Conservation (phyloP, 108 stramenopile species). For the Nitzschia putrida region DNA sequence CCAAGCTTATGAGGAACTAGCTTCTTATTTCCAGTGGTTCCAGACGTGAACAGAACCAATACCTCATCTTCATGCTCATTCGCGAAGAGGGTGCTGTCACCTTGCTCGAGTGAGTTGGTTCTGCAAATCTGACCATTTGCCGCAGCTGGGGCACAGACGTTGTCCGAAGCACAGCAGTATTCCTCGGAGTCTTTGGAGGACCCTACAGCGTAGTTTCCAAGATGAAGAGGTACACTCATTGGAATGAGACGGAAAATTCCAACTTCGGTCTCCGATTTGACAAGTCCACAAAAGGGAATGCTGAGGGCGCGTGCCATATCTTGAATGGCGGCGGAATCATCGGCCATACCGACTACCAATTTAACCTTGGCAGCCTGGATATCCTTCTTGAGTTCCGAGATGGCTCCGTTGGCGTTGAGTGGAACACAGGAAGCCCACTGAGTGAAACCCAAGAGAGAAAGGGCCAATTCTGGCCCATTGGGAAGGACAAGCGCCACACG, state of each 20-base stretch:
- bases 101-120: constrained; percentile 7
- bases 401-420: constrained; percentile 47
- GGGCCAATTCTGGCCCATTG: constrained; percentile 60
- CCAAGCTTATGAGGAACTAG: constrained; percentile 60
- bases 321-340: constrained; percentile 22
- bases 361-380: constrained; percentile 21
- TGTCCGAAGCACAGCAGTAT: constrained; percentile 22
- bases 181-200: constrained; percentile 5
- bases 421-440: constrained; percentile 59
- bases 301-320: constrained; percentile 38
- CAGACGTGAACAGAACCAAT: constrained; percentile 70
- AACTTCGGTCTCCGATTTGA: constrained; percentile 27
- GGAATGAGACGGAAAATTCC: constrained; percentile 40
- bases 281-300: constrained; percentile 42
- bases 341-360: constrained; percentile 40
- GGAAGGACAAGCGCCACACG: constrained; percentile 56
- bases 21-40: constrained; percentile 74
- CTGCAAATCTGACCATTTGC: constrained; percentile 1
- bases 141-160: neutral
- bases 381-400: constrained; percentile 46
- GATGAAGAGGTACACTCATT: constrained; percentile 6
- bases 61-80: constrained; percentile 56
- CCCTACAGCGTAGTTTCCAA: neutral
- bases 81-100: constrained; percentile 8
- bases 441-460: constrained; percentile 41